Evolutionary conservation across 2,329 filamentous ascomycete species (phyloP), one percentile per base, ranked within the genome.

Genomic region (Microdochium paspali): DNA sequence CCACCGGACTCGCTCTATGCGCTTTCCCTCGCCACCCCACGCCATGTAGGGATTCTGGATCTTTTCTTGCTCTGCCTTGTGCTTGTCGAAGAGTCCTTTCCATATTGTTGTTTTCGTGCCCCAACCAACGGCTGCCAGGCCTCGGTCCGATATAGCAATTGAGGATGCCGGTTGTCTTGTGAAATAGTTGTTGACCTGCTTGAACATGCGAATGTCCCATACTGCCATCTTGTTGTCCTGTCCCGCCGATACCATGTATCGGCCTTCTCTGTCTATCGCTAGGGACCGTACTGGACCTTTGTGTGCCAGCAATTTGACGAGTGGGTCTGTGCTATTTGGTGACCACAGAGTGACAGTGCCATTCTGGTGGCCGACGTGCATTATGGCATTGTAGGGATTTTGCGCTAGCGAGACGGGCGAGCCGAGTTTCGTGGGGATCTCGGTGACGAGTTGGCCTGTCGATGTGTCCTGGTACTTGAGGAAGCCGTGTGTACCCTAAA

Each of bases 261-360:
- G 81, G 21, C 93, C 93, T 63, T 91, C 87, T 50, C 90, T 79
- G 61, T 98, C 91, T 39, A 97, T 76, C 2, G 88, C 87, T 44
- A 96, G 64, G 10, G 87, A 84, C 47, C 90, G 82, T 3, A 98
- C 90, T 0, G 93, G 93, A 4, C 93, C 93, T 49, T 81, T 79
- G 67, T 98, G 91, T 13, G 89, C 87, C 31, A 96, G 77, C 31
- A 97, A 78, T 66, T 96, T 97, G 45, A 96, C 91, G 7, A 96
- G 76, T 0, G 93, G 86, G 0, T 88, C 86, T 47, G 83, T 79
- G 24, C 83, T 85, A 66, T 95, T 98, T 2, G 93, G 93, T 2
- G 91, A 96, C 93, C 93, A 98, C 42, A 98, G 71, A 2, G 89
- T 93, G 30, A 98, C 90, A 2, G 88, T 87, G 49, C 93, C 93